Conservation (phyloP, 179 eudicot genomes). For the Silene coronaria region DNA sequence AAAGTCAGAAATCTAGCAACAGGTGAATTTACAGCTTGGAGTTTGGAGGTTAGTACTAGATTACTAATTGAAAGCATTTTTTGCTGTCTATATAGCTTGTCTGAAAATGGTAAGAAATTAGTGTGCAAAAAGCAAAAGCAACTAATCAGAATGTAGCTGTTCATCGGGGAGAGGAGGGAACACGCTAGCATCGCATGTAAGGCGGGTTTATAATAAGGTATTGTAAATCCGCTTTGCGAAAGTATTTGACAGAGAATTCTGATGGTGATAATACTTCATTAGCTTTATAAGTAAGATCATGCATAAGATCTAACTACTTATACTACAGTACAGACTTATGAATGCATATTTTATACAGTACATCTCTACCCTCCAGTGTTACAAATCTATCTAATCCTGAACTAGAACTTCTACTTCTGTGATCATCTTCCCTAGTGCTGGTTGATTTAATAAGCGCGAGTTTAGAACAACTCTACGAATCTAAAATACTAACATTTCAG, state of each 20-base stretch:
- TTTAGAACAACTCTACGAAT: not conserved
- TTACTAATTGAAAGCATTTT: not conserved
- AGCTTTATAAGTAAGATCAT: not conserved
- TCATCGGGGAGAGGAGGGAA: not conserved
- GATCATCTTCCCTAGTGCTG: conserved; percentile 12
- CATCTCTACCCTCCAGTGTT: conserved; percentile 14
- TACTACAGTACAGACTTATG: conserved; percentile 17
- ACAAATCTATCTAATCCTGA: conserved; percentile 18
- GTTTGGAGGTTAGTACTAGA: no score
- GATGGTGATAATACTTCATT: no score
- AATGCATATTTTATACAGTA: conserved; percentile 23
- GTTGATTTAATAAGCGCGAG: not conserved
- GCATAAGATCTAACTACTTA: conserved; percentile 12
- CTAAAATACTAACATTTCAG: not conserved
- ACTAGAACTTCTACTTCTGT: conserved; percentile 12
- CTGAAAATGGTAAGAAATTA: not conserved
- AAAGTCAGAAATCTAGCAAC: no score
- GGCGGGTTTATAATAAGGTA: no score
- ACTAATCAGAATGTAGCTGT: not conserved
- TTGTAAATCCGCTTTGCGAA: no score
- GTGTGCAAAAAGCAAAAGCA: not conserved
- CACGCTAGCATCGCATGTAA: no score
- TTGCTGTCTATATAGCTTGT: not conserved
- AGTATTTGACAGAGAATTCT: no score
- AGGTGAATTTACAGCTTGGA: no score